A percentile compares a stretch with the other conserved stretches of the same genome.
phyloP scores from a whole-genome alignment of 169 alveolate species.

The Eimeria tenella region DNA sequence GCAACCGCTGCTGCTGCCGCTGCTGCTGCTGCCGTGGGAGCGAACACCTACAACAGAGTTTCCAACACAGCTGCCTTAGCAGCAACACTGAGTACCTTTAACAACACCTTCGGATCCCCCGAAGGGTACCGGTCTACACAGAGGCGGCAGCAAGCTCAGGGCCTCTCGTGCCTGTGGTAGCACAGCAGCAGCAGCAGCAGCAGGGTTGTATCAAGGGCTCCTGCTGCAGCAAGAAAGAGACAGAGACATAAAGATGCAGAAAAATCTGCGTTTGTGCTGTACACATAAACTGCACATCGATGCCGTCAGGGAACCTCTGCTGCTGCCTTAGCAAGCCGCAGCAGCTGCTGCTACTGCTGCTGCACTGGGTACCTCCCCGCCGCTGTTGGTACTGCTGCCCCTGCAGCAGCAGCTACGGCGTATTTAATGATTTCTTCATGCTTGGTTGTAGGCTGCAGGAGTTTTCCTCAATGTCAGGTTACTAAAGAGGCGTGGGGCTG shows the following conservation, averaged over 20 bases:
- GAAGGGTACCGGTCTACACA: constrained; percentile 28
- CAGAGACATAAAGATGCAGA: not conserved
- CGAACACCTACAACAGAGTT: not conserved
- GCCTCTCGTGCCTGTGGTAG: constrained; percentile 2
- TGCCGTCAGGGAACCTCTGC: constrained; percentile 17
- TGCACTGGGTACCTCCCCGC: constrained; percentile 22
- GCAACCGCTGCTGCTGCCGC: constrained; percentile 34
- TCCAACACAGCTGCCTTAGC: not conserved
- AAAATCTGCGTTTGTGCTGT: not conserved
- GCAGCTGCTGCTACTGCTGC: constrained; percentile 27
- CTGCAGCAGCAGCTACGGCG: too few species aligned
- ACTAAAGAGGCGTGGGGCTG: not conserved
- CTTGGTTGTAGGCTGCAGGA: not conserved
- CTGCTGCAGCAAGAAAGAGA: not conserved
- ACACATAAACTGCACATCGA: constrained; percentile 1
- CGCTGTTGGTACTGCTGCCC: not conserved
- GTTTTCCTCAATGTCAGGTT: not conserved
- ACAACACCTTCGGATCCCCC: constrained; percentile 1
- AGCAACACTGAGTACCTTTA: not conserved
- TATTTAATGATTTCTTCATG: too few species aligned
- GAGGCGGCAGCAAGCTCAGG: constrained; percentile 49
- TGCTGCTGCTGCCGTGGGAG: constrained; percentile 21
- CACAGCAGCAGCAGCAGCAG: constrained; percentile 16
- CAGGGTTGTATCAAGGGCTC: not conserved
- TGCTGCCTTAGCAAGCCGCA: constrained; percentile 27